phyloP scores from a whole-genome alignment of 768 basidiomycete genomes.

The Boletus sp. region DNA sequence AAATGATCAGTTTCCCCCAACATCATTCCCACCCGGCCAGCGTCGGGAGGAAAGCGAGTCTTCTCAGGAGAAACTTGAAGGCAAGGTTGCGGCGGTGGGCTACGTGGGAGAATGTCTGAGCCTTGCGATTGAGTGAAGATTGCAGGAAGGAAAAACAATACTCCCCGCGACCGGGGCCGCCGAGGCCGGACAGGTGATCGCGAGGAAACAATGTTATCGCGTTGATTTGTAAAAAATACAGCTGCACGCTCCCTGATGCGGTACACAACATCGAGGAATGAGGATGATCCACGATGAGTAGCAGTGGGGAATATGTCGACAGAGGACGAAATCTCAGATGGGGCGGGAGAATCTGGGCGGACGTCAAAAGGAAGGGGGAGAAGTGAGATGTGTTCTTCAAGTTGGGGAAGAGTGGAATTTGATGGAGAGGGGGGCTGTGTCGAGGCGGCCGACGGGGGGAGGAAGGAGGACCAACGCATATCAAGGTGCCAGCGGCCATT shows the following conservation, averaged over 20 bases:
- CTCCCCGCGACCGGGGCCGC: constrained; percentile 51
- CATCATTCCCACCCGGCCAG: constrained; percentile 30
- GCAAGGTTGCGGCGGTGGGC: constrained; percentile 29
- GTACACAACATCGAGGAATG: constrained; percentile 51
- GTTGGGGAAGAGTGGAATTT: constrained; percentile 44
- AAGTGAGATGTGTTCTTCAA: constrained; percentile 49
- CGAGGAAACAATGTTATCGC: constrained; percentile 34
- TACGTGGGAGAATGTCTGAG: constrained; percentile 30
- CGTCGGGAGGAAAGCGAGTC: constrained; percentile 34
- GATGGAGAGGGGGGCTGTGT: constrained; percentile 46
- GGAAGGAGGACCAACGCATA: constrained; percentile 51
- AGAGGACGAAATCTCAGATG: constrained; percentile 45
- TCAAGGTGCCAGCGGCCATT: constrained; percentile 75
- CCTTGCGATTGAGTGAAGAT: constrained; percentile 55
- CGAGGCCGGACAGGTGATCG: constrained; percentile 49
- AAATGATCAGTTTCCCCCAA: constrained; percentile 19
- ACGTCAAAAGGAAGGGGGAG: constrained; percentile 63
- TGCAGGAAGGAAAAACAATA: constrained; percentile 80
- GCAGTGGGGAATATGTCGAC: constrained; percentile 41
- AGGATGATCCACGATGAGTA: constrained; percentile 35
- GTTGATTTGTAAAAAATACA: constrained; percentile 43
- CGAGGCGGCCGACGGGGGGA: constrained; percentile 41
- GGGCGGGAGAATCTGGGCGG: constrained; percentile 53
- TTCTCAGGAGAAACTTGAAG: constrained; percentile 44
- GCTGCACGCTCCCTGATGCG: constrained; percentile 54